phyloP scores from a whole-genome alignment of 2,329 filamentous ascomycete species.

The Paecilomyces sp. region DNA sequence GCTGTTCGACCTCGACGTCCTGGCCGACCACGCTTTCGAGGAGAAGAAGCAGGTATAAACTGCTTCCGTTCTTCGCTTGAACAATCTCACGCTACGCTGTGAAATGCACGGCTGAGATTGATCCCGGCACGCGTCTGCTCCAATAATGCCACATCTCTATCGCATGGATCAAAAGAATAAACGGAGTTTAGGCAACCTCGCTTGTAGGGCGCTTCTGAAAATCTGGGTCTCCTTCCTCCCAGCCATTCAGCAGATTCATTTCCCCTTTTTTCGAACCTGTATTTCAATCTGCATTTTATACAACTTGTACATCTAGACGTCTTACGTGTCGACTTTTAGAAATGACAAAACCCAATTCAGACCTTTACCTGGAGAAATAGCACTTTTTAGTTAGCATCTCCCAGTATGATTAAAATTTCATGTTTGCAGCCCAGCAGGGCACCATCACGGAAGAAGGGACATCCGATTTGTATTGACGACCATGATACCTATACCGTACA shows the following conservation, averaged over 20 bases:
- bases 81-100: background rate
- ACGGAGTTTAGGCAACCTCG: background rate
- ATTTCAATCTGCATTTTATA: background rate
- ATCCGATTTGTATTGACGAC: background rate
- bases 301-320: background rate
- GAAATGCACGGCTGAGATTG: too few species aligned
- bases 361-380: background rate
- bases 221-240: background rate
- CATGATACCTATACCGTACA: background rate
- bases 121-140: background rate
- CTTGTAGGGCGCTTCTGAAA: background rate
- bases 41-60: constrained; percentile 1
- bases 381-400: too few species aligned
- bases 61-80: background rate
- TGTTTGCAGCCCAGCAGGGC: background rate
- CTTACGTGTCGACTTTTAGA: background rate
- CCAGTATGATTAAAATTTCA: background rate
- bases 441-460: background rate
- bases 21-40: constrained; percentile 14
- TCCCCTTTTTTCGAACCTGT: background rate
- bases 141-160: background rate
- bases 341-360: background rate
- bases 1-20: constrained; percentile 11
- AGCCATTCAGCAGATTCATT: background rate
- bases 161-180: background rate